A percentile compares a stretch with the other conserved stretches of the same genome.
phyloP scores from a whole-genome alignment of 768 basidiomycete species.

The Crassisporium funariophilum region DNA sequence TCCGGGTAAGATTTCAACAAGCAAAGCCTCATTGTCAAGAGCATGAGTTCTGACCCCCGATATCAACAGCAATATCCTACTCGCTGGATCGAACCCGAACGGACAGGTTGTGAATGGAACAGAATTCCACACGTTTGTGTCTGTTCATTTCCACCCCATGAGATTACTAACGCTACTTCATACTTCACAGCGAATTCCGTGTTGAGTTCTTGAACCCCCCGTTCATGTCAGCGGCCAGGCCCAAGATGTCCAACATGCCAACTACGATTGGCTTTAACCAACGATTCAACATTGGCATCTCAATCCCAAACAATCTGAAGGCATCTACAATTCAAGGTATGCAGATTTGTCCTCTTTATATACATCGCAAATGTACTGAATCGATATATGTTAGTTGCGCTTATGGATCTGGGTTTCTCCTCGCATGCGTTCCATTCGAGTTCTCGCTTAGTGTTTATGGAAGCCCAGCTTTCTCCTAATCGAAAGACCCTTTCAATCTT shows the following conservation, averaged over 20 bases:
- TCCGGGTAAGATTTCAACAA: conserved; percentile 45
- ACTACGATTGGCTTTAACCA: conserved; percentile 38
- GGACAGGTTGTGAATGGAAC: conserved; percentile 27
- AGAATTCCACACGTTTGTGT: conserved; percentile 28
- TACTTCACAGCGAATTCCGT: conserved; percentile 37
- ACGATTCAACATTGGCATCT: conserved; percentile 34
- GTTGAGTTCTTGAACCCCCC: conserved; percentile 45
- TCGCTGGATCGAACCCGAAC: conserved; percentile 53
- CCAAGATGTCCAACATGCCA: conserved; percentile 35
- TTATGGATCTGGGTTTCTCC: conserved; percentile 45
- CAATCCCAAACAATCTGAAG: conserved; percentile 30
- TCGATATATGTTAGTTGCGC: conserved; percentile 27
- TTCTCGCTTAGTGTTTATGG: conserved; percentile 38
- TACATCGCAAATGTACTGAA: conserved; percentile 1
- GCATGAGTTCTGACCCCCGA: background rate
- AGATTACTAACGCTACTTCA: background rate
- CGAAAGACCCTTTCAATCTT: conserved; percentile 34
- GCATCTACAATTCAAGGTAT: conserved; percentile 34
- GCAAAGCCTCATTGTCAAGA: conserved; percentile 11
- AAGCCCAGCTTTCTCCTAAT: conserved; percentile 32
- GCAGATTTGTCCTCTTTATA: background rate
- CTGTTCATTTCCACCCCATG: background rate
- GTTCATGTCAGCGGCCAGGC: conserved; percentile 39
- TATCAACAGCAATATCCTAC: conserved; percentile 26
- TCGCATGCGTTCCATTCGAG: conserved; percentile 45